Percentiles rank a stretch among this genome's conserved stretches.
phyloP scores from a whole-genome alignment of 306 rosid species.

The Gastrolobium villosum region DNA sequence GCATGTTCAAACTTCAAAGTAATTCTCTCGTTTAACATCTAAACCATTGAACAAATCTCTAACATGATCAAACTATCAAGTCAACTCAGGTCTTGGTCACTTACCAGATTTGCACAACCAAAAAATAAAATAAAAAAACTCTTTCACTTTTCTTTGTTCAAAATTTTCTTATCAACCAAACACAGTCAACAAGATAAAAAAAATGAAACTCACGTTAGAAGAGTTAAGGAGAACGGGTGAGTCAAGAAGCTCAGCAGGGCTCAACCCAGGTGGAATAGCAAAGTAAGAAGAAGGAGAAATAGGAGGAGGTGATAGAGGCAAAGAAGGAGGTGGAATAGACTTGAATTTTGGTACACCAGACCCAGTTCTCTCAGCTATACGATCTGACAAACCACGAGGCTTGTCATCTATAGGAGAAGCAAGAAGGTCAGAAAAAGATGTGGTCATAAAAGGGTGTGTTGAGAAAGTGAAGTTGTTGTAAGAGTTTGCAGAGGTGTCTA shows the following conservation, averaged over 20 bases:
- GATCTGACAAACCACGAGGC: constrained; percentile 60
- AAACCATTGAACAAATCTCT: constrained; percentile 20
- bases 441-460: constrained; percentile 72
- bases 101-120: background rate
- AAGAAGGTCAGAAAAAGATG: constrained; percentile 81
- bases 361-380: constrained; percentile 60
- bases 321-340: constrained; percentile 85
- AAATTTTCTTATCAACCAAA: constrained; percentile 1
- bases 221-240: constrained; percentile 81
- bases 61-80: background rate
- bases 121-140: background rate
- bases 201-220: constrained; percentile 61
- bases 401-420: constrained; percentile 50
- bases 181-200: background rate
- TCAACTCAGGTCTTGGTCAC: constrained; percentile 39
- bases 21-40: background rate
- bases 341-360: constrained; percentile 89
- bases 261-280: constrained; percentile 82
- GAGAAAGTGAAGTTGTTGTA: constrained; percentile 72
- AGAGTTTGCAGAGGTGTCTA: constrained; percentile 76
- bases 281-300: constrained; percentile 85
- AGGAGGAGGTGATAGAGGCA: constrained; percentile 81
- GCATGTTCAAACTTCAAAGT: background rate
- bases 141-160: background rate
- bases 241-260: constrained; percentile 90